Base-by-base conservation (phyloP, 345 rosid species). In the Laguncularia racemosa region DNA sequence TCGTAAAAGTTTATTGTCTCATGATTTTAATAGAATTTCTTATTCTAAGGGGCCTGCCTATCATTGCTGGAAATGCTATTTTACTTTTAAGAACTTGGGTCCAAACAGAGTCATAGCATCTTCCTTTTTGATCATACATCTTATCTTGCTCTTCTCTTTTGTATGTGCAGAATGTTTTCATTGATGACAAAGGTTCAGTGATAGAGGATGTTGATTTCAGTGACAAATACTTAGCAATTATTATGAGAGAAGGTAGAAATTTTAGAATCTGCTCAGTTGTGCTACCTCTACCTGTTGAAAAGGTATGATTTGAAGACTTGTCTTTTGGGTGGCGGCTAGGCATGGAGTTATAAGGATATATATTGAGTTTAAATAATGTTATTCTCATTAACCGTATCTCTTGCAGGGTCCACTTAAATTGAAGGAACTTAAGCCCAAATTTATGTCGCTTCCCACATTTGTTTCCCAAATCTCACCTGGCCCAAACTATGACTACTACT, bases 141-240 rank as follows among this genome's bases (percentile, higher is more conserved):
- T 48, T 66, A 54, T 50, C n/a, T 57, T 56, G 40, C 7, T 33
- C 45, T 50, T 38, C 52, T 60, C 17, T 67, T 47, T 48, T 44
- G 48, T 57, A 61, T 20, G 46, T 60, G 74, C 89, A 92, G 99
- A 67, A 45, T 61, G 77, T 87, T 70, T 81, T 87, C 62, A 43
- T 58, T 11, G 81, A 78, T 62, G 73, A 82, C 59, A 76, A 73
- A 74, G 76, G 74, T 56, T 58, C 73, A 58, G 65, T 76, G 59
- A 70, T 89, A 53, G 90, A 85, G 71, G 97, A 93, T 75, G 92
- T 82, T 73, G 96, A 93, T 78, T 89, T 93, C 81, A 78, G 92
- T 70, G 71, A 78, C 44, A 85, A 88, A 52, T 90, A 87, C 67
- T 20, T 89, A 72, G 81, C 62, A 28, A 69, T 87, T 56, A 76